Evolutionary conservation across 495 filamentous ascomycete genomes (phyloP), one percentile per base, ranked within the genome.

Genomic region (Parachaetomium inaequale): DNA sequence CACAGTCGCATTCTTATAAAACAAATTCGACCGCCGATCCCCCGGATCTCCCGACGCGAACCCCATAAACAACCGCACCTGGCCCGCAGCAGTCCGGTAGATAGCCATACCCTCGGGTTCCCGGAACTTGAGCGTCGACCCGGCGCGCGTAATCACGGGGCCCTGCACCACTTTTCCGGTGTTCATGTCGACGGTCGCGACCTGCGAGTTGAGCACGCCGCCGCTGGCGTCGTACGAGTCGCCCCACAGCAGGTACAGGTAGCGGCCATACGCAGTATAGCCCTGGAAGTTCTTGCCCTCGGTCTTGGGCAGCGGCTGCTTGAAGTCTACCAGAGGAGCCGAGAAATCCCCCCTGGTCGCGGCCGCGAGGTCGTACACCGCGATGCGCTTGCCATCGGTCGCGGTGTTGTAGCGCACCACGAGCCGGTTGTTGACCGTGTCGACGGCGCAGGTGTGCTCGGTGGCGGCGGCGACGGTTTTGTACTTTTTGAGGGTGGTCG

Each of bases 341-440:
- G 62, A 59, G 50, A 64, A 64, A n/a, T 64, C 43, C 6, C 62
- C 55, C n/a, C 21, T 38, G 8, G 56, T 64, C 3, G 62, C 61
- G 5, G 21, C 46, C 5, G 49, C 61, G 21, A 49, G 45, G 23
- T 26, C 23, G n/a, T 26, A 49, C 8, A 49, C 45, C 1, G 45
- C 45, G 45, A 49, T 49, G 11, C 15, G 45, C 45, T 49, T 49
- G 21, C 45, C 45, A 7, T 3, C 8, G 15, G 1, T 14, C 21
- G 5, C 2, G 19, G 19, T 23, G 7, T 49, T 2, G 23, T 49
- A 49, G 19, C 45, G 45, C 8, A 49, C 45, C 8, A 49, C 45
- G 8, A 49, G 45, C 23, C 45, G 45, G 45, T 49, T 49, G 45
- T 49, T 25, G 45, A 49, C 45, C 45, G 45, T 23, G 45, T 49